Evolutionary conservation across 2,329 filamentous ascomycete genomes (phyloP).

Genomic region (Ceratocystis papillata): DNA sequence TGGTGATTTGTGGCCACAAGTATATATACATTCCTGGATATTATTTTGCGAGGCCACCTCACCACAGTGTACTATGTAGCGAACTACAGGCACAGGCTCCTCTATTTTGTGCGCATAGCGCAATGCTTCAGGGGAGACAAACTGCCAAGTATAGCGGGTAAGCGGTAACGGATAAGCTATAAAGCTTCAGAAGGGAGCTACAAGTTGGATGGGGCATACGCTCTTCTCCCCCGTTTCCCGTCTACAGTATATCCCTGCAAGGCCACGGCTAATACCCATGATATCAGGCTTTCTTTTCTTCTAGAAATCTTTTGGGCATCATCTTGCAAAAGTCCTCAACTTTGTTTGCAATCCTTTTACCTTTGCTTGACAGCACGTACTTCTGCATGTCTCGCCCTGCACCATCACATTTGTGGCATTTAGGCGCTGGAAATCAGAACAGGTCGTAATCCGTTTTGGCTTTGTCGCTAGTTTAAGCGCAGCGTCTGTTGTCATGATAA

Average conservation of each 20-base stretch:
- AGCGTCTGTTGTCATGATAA: neutral
- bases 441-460: neutral
- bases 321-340: neutral
- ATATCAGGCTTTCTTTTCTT: neutral
- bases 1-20: neutral
- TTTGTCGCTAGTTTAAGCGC: neutral
- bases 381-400: slow-evolving; percentile 5
- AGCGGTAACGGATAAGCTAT: neutral
- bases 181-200: neutral
- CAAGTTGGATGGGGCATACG: neutral
- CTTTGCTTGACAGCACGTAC: neutral
- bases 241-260: slow-evolving; percentile 1
- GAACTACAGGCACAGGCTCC: neutral
- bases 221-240: neutral
- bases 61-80: neutral
- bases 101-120: neutral
- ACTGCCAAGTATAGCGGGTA: neutral
- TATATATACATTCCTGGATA: neutral
- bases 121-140: neutral
- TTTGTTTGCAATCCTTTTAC: no score
- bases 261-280: neutral
- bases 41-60: neutral
- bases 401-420: neutral
- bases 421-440: neutral
- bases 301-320: neutral